Conservation (phyloP, 2,329 filamentous ascomycete species). For the Coniella vitis region DNA sequence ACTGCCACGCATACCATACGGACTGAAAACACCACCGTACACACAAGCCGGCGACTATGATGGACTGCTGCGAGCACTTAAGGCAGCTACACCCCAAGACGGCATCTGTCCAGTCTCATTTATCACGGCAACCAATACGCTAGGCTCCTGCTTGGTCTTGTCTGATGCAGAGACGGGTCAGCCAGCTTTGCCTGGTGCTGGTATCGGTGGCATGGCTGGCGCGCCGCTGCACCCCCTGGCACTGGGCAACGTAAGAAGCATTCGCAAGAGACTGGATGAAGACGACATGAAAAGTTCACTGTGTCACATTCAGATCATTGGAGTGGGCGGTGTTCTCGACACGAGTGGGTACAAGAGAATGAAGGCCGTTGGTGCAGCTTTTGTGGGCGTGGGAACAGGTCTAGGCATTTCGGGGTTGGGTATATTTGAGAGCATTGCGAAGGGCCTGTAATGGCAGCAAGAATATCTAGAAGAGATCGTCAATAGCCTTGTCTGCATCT, state of each 20-base stretch:
- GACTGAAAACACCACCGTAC: slow-evolving; percentile 72
- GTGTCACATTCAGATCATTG: slow-evolving; percentile 55
- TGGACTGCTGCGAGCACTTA: slow-evolving; percentile 46
- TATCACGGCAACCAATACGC: slow-evolving; percentile 66
- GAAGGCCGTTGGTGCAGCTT: slow-evolving; percentile 56
- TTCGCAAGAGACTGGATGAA: slow-evolving; percentile 53
- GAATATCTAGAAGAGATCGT: slow-evolving; percentile 63
- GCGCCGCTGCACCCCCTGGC: slow-evolving; percentile 66
- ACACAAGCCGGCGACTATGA: slow-evolving; percentile 62
- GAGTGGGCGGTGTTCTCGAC: slow-evolving; percentile 67
- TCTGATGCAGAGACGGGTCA: slow-evolving; percentile 23
- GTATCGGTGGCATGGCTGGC: slow-evolving; percentile 67
- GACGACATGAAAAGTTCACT: slow-evolving; percentile 31
- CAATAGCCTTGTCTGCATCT: slow-evolving; percentile 86
- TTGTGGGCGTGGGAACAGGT: slow-evolving; percentile 64
- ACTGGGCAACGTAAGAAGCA: slow-evolving; percentile 65
- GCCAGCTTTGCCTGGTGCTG: slow-evolving; percentile 45
- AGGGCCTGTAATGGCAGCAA: slow-evolving; percentile 4
- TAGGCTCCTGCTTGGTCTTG: slow-evolving; percentile 62
- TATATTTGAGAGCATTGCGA: slow-evolving; percentile 55
- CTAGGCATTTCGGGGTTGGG: slow-evolving; percentile 55
- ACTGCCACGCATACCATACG: slow-evolving; percentile 34
- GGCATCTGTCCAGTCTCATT: slow-evolving; percentile 49
- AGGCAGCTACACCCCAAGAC: slow-evolving; percentile 19
- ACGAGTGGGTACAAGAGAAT: slow-evolving; percentile 56